Conservation (phyloP, 148 eudicot genomes). For the Chenopodium berlandieri region DNA sequence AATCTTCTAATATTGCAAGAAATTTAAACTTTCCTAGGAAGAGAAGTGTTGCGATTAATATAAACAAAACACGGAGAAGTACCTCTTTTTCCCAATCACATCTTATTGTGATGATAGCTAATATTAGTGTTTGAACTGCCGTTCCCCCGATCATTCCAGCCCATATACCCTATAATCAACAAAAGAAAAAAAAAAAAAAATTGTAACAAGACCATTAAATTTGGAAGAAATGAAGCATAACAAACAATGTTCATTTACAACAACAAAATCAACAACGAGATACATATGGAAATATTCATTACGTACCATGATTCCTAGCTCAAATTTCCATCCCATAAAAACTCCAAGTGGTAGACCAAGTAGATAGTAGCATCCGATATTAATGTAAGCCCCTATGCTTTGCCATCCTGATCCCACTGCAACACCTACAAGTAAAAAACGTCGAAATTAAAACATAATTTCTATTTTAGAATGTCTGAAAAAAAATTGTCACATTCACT, state of each 20-base stretch:
- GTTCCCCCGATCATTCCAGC: slow-evolving; percentile 73
- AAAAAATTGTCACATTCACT: too few relatives aligned
- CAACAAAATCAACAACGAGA: too few relatives aligned
- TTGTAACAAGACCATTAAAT: too few relatives aligned
- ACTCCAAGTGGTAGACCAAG: slow-evolving; percentile 45
- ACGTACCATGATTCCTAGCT: slow-evolving; percentile 44
- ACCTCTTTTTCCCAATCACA: slow-evolving; percentile 72
- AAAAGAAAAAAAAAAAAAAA: too few relatives aligned
- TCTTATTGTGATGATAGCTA: slow-evolving; percentile 40
- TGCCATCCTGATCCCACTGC: slow-evolving; percentile 62
- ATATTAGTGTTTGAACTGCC: slow-evolving; percentile 45
- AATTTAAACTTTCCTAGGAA: too few relatives aligned
- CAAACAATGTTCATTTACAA: too few relatives aligned
- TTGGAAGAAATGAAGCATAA: too few relatives aligned
- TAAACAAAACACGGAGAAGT: background rate
- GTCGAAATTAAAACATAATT: too few relatives aligned
- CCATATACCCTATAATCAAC: slow-evolving; percentile 47
- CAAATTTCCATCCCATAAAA: slow-evolving; percentile 42
- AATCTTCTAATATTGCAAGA: too few relatives aligned
- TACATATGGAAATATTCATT: too few relatives aligned
- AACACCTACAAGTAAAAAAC: slow-evolving; percentile 29
- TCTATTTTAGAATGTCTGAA: too few relatives aligned
- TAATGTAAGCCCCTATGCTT: slow-evolving; percentile 42
- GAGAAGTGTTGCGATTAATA: too few relatives aligned
- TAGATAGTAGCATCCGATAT: slow-evolving; percentile 41